Base-by-base conservation (phyloP, 2,329 filamentous ascomycete genomes). In the Atkinsonella hypoxylon region DNA sequence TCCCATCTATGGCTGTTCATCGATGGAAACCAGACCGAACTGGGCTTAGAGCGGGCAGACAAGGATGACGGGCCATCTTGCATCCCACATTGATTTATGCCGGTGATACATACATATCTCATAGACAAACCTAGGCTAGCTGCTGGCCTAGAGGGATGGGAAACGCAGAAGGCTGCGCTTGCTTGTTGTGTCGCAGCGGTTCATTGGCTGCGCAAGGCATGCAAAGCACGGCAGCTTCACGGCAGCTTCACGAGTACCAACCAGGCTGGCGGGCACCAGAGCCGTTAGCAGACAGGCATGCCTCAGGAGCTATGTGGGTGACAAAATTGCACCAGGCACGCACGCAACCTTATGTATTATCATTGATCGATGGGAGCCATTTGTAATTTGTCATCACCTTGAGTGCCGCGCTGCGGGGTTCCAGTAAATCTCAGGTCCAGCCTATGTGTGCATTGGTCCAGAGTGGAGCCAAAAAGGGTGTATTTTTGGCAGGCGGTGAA, bases 41-140 rank as follows among this genome's bases (percentile, higher is more conserved):
- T 38, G 39, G 41, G 48, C 20, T 17, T 32, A 20, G 22, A 36
- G 47, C 30, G 20, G 20, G 31, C 48, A 44, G 34, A n/a, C 2
- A 44, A 43, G 13, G n/a, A 51, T 26, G 38, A 48, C 36, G 45
- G 22, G 34, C 43, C 36, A 41, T 50, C 48, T 46, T 44, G 34
- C 44, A 46, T 44, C 2, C 45, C 31, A 31, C 18, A 11, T 15
- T 45, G 32, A 42, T 48, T n/a, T 41, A 45, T 50, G 42, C 48
- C 34, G 36, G 42, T 50, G 42, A 40, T 40, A 32, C 20, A 15
- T 45, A 32, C 38, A 31, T 46, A 30, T 17, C 15, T 15, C 34
- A 9, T 10, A 15, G 11, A 36, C 34, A 36, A 15, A 12, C 7
- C 34, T 36, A 15, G 34, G 34, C 34, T 36, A 36, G 34, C 3